phyloP scores from a whole-genome alignment of 139 green algal species.

The Chlamydomonas urium region DNA sequence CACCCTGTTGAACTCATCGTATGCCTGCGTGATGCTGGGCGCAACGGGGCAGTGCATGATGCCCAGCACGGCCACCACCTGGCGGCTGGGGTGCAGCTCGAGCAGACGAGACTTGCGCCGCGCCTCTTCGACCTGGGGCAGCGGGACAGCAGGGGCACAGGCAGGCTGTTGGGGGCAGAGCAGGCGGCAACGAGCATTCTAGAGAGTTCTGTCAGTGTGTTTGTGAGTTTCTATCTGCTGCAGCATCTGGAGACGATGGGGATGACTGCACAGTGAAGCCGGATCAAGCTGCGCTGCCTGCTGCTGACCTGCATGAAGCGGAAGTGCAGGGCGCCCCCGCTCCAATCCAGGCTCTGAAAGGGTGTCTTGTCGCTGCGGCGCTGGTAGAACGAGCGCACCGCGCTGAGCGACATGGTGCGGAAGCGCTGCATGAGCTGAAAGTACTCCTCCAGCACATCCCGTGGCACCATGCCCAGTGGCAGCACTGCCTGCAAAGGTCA shows the following conservation, averaged over 20 bases:
- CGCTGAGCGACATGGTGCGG: slow-evolving; percentile 23
- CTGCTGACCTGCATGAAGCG: slow-evolving; percentile 68
- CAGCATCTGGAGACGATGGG: not conserved
- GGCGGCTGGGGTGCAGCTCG: slow-evolving; percentile 58
- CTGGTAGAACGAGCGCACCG: slow-evolving; percentile 20
- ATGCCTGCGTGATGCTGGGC: slow-evolving; percentile 14
- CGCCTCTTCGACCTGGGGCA: slow-evolving; percentile 42
- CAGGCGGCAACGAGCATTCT: not conserved
- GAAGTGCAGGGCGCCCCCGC: slow-evolving; percentile 69
- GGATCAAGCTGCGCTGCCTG: no score
- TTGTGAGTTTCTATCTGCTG: not conserved
- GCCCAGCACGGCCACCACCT: slow-evolving; percentile 71
- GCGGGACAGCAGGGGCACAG: not conserved
- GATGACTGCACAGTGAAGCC: not conserved
- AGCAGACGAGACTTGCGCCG: slow-evolving; percentile 30
- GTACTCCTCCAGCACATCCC: slow-evolving; percentile 58
- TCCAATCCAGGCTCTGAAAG: slow-evolving; percentile 72
- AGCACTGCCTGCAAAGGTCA: slow-evolving; percentile 56
- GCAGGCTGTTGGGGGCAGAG: not conserved
- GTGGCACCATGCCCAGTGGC: slow-evolving; percentile 58
- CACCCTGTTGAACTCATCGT: slow-evolving; percentile 27
- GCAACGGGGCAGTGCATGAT: slow-evolving; percentile 65
- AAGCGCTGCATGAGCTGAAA: slow-evolving; percentile 47
- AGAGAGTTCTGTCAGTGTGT: not conserved
- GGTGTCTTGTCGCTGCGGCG: slow-evolving; percentile 52